Evolutionary conservation across 257 asterid species (phyloP).

Genomic region (Datura wrightii): DNA sequence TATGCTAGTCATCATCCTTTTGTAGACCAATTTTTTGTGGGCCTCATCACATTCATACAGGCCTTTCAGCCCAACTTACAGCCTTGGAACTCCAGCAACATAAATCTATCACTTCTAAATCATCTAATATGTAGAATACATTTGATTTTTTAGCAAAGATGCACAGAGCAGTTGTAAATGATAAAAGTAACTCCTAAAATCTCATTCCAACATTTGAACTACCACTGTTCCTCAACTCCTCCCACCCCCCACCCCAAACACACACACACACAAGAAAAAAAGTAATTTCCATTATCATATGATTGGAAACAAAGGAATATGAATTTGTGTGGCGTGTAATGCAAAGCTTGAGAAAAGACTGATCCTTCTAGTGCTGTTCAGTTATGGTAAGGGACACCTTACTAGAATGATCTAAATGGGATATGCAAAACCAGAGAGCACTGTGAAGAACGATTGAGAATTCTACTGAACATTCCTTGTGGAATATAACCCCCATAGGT

Average conservation of each 20-base stretch:
- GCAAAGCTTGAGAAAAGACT: slow-evolving; percentile 25
- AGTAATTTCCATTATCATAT: background rate
- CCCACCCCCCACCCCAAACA: too few relatives aligned
- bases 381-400: background rate
- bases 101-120: slow-evolving; percentile 2
- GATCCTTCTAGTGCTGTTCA: background rate
- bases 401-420: background rate
- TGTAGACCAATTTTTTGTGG: background rate
- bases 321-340: background rate
- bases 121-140: slow-evolving; percentile 3
- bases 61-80: slow-evolving; percentile 22
- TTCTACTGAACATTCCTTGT: slow-evolving; percentile 7
- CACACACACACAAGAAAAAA: background rate
- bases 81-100: slow-evolving; percentile 13
- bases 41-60: slow-evolving; percentile 4
- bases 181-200: background rate
- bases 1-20: background rate
- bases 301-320: background rate
- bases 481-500: background rate
- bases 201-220: slow-evolving; percentile 23
- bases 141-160: background rate
- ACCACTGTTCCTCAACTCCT: background rate
- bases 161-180: slow-evolving; percentile 3
- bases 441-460: background rate
- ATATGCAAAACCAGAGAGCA: background rate